These are phyloP conservation scores for Plantago major DNA, from an alignment of 257 asterid species.

Conservation along the genomic window DNA sequence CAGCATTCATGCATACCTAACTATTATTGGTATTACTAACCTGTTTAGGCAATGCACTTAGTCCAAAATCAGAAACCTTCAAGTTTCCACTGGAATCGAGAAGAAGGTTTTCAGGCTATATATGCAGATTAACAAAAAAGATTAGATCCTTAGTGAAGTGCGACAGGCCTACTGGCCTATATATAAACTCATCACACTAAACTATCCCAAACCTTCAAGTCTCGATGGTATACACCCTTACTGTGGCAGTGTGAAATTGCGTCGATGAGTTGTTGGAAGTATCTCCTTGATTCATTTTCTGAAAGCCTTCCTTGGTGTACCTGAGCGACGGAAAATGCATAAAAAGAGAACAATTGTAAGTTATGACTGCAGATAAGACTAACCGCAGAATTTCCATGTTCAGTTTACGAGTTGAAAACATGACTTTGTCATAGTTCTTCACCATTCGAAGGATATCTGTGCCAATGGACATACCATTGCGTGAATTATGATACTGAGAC, in stretches of 20 bases:
- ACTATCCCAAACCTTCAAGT: constrained; percentile 60
- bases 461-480: not conserved
- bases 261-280: constrained; percentile 93
- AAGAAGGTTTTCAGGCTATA: constrained; percentile 94
- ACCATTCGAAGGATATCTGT: not conserved
- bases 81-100: constrained; percentile 80
- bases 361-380: not conserved
- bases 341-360: not conserved
- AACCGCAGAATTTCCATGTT: not conserved
- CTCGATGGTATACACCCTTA: constrained; percentile 95
- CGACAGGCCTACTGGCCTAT: constrained; percentile 3
- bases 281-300: constrained; percentile 73
- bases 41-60: constrained; percentile 83
- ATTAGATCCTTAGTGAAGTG: constrained; percentile 23
- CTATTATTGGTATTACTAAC: constrained; percentile 36
- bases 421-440: constrained; percentile 5
- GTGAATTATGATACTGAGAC: no score
- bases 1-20: not conserved
- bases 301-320: constrained; percentile 72
- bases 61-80: constrained; percentile 95
- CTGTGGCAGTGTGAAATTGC: constrained; percentile 86
- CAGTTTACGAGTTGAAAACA: constrained; percentile 2
- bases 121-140: constrained; percentile 19
- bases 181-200: constrained; percentile 15
- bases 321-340: constrained; percentile 35